Percentiles rank a stretch among this genome's conserved stretches.
These are phyloP conservation scores for Naegleria lovaniensis DNA, from an alignment of 208 protist genomes.

Conservation along the genomic window DNA sequence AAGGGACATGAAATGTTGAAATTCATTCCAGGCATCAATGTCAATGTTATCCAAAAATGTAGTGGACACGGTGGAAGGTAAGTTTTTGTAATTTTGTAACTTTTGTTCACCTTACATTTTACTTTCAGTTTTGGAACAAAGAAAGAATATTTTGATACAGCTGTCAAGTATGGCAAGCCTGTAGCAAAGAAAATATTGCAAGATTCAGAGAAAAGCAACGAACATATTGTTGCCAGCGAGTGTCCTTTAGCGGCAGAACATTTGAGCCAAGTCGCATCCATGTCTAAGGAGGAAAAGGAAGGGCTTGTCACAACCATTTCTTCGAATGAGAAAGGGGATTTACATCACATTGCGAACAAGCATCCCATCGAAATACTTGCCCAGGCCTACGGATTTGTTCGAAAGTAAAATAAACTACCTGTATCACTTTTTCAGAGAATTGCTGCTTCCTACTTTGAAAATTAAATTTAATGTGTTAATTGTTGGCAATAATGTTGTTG, in stretches of 20 bases:
- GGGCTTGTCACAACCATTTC: not conserved
- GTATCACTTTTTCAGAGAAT: no score
- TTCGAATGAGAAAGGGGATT: not conserved
- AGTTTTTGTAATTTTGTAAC: no score
- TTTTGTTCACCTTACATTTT: no score
- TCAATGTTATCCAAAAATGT: constrained; percentile 22
- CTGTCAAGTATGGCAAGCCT: not conserved
- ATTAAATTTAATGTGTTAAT: not conserved
- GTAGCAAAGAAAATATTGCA: constrained; percentile 11
- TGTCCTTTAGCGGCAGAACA: not conserved
- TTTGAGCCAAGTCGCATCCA: not conserved
- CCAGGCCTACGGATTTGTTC: not conserved
- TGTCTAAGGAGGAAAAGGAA: not conserved
- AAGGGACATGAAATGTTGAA: constrained; percentile 31
- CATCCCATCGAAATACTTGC: not conserved
- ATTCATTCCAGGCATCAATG: constrained; percentile 4
- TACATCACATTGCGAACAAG: not conserved
- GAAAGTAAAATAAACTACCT: no score
- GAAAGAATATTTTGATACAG: constrained; percentile 9
- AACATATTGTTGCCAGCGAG: not conserved
- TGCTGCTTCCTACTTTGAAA: no score
- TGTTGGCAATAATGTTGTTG: constrained; percentile 1
- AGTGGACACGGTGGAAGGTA: constrained; percentile 30
- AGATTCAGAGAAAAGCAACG: not conserved
- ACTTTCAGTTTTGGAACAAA: constrained; percentile 9